These are phyloP conservation scores for Fraxinus sp. DNA, from an alignment of 305 asterid genomes.

Conservation along the genomic window DNA sequence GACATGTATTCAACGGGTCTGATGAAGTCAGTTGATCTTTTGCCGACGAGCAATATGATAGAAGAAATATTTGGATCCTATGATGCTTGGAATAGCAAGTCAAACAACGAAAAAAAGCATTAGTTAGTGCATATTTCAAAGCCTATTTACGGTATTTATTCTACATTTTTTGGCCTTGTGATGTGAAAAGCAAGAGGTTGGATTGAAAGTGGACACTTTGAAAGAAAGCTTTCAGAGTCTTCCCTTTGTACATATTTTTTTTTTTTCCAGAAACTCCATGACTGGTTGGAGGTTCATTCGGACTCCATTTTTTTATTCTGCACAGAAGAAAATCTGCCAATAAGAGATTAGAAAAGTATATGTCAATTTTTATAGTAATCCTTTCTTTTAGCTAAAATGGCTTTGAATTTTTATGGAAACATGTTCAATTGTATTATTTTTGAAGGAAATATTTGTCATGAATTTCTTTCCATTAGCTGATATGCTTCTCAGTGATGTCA, in stretches of 20 bases:
- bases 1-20: constrained; percentile 15
- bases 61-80: constrained; percentile 39
- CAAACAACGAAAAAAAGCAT: not conserved
- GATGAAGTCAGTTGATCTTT: constrained; percentile 20
- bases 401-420: not conserved
- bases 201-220: not conserved
- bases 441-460: not conserved
- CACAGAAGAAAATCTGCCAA: not conserved
- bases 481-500: not conserved
- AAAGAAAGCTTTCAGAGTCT: not conserved
- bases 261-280: not conserved
- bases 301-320: not conserved
- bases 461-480: not conserved
- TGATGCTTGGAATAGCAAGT: constrained; percentile 17
- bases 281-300: not conserved
- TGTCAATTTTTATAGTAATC: not conserved
- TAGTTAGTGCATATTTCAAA: not conserved
- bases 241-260: not conserved
- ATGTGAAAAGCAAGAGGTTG: not conserved
- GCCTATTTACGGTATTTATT: not conserved
- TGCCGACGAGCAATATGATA: constrained; percentile 37
- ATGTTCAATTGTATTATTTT: not conserved
- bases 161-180: not conserved
- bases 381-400: not conserved
- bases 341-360: too few relatives aligned